These are phyloP conservation scores for Aspergillus pseudonomiae DNA, from an alignment of 2,329 filamentous ascomycete genomes.

Conservation along the genomic window DNA sequence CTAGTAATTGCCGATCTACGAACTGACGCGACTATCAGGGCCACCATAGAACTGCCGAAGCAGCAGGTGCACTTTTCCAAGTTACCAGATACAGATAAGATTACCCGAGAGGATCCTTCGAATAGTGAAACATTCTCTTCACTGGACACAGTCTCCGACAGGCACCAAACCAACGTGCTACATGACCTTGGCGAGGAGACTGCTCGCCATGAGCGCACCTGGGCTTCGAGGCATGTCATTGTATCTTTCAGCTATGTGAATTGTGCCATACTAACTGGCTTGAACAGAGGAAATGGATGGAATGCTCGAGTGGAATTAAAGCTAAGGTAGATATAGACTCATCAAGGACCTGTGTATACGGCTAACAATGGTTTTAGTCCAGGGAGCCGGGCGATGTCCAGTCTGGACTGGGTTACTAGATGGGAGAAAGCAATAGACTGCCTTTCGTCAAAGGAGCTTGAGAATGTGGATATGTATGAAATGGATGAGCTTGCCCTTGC, in stretches of 20 bases:
- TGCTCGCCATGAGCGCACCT: neutral
- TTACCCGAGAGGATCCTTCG: neutral
- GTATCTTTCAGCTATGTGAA: neutral
- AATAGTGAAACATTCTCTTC: neutral
- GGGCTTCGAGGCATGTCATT: neutral
- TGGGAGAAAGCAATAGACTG: slow-evolving; percentile 8
- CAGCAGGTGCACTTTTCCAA: neutral
- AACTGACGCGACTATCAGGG: neutral
- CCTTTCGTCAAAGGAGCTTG: slow-evolving; percentile 5
- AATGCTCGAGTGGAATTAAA: neutral
- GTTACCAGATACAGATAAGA: neutral
- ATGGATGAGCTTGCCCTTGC: slow-evolving; percentile 13
- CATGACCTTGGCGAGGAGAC: neutral
- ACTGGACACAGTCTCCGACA: neutral
- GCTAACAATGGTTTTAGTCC: neutral
- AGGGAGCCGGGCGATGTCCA: neutral
- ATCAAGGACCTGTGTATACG: neutral
- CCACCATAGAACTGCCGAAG: neutral
- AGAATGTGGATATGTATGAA: slow-evolving; percentile 15
- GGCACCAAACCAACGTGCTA: neutral
- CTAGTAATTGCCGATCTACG: neutral
- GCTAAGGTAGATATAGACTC: neutral
- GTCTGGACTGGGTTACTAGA: neutral
- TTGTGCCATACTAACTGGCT: neutral
- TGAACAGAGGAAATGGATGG: neutral